Conservation (phyloP, 306 rosid genomes). For the Rosa lucieae region DNA sequence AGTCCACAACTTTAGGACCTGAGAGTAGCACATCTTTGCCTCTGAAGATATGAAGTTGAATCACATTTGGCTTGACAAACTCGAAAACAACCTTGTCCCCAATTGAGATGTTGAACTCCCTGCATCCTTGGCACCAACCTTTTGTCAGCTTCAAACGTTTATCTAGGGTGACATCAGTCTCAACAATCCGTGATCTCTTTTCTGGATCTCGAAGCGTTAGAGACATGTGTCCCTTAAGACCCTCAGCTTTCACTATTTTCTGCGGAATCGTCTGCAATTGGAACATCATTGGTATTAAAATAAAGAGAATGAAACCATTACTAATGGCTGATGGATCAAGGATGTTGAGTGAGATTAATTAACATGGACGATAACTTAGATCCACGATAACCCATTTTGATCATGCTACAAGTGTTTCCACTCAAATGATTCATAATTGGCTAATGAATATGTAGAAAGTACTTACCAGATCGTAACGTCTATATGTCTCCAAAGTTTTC, state of each 20-base stretch:
- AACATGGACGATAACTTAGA: not conserved
- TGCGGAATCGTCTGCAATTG: not conserved
- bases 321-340: not conserved
- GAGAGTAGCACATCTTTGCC: not conserved
- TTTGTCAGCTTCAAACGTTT: not conserved
- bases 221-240: not conserved
- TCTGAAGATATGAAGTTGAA: not conserved
- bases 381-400: not conserved
- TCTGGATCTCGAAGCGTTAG: not conserved
- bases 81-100: conserved; percentile 3
- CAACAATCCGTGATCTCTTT: not conserved
- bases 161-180: not conserved
- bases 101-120: not conserved
- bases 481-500: not conserved
- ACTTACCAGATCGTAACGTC: not conserved
- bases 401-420: not conserved
- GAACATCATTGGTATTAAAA: not conserved
- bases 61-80: not conserved
- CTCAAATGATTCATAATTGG: not conserved
- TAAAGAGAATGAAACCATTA: not conserved
- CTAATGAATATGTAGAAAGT: not conserved
- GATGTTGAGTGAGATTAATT: not conserved
- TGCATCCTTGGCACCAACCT: not conserved
- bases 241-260: not conserved
- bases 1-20: not conserved